Conservation (phyloP, 1,139 yeast genomes). For the Kodamaea fungicola region DNA sequence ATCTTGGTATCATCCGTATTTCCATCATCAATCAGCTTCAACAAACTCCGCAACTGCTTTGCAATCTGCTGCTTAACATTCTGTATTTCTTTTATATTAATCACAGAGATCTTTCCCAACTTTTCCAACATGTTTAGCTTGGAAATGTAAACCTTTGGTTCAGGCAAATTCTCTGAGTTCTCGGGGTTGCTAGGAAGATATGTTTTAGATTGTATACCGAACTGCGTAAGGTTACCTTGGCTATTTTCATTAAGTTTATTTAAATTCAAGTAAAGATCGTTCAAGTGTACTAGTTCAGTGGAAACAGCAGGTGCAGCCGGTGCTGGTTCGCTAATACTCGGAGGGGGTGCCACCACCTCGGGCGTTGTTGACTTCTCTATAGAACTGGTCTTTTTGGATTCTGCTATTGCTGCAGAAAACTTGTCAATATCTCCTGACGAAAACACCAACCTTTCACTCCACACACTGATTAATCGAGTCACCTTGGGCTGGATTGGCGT, state of each 20-base stretch:
- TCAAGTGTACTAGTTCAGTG: conserved; percentile 39
- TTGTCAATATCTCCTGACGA: conserved; percentile 35
- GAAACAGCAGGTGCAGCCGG: conserved; percentile 17
- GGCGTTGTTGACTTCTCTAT: background rate
- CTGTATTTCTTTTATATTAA: conserved; percentile 37
- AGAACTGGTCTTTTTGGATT: conserved; percentile 4
- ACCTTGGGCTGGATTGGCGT: conserved; percentile 50
- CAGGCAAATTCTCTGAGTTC: conserved; percentile 47
- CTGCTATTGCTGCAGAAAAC: conserved; percentile 3
- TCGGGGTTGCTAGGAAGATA: conserved; percentile 42
- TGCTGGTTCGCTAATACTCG: background rate
- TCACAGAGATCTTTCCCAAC: conserved; percentile 34
- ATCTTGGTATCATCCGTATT: conserved; percentile 44
- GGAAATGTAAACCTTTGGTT: conserved; percentile 47
- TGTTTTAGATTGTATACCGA: conserved; percentile 40
- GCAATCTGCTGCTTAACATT: conserved; percentile 38
- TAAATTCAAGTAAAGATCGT: conserved; percentile 29
- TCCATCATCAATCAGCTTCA: conserved; percentile 37
- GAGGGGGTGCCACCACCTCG: background rate
- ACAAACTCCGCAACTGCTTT: conserved; percentile 40
- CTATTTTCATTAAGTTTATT: conserved; percentile 27
- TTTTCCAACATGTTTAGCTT: conserved; percentile 45
- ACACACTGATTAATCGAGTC: conserved; percentile 63
- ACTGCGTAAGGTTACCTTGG: conserved; percentile 39
- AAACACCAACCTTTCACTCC: conserved; percentile 70